These are phyloP conservation scores for Fusarium brachygibbosum DNA, from an alignment of 2,329 filamentous ascomycete genomes.

Conservation along the genomic window DNA sequence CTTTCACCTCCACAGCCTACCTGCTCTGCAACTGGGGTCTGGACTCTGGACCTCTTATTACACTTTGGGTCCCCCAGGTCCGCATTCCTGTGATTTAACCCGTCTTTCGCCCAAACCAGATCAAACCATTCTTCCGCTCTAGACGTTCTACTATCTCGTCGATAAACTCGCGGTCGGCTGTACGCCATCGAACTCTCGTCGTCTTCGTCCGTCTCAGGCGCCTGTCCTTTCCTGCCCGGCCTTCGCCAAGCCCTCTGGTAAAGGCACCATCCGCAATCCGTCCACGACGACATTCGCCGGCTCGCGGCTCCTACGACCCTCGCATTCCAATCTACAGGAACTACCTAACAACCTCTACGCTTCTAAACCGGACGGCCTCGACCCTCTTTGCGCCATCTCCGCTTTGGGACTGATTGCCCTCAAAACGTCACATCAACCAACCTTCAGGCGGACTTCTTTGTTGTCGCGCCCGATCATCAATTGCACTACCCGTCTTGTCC, in stretches of 20 bases:
- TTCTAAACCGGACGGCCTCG: slow-evolving; percentile 31
- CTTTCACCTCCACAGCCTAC: slow-evolving; percentile 39
- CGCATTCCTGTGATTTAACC: slow-evolving; percentile 43
- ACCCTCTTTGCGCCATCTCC: slow-evolving; percentile 38
- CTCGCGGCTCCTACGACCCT: slow-evolving; percentile 34
- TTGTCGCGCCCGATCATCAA: slow-evolving; percentile 26
- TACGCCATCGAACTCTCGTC: slow-evolving; percentile 46
- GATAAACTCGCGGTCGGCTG: slow-evolving; percentile 43
- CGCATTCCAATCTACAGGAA: slow-evolving; percentile 47
- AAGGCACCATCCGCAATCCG: slow-evolving; percentile 42
- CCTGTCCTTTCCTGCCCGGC: slow-evolving; percentile 17
- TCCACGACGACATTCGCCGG: slow-evolving; percentile 43
- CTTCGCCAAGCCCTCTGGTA: slow-evolving; percentile 39
- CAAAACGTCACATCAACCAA: slow-evolving; percentile 37
- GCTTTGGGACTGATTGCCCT: slow-evolving; percentile 41
- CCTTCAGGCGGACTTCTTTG: slow-evolving; percentile 23
- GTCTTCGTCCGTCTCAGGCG: slow-evolving; percentile 22
- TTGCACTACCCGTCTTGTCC: slow-evolving; percentile 30
- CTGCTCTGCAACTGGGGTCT: slow-evolving; percentile 28
- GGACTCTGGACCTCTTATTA: slow-evolving; percentile 46
- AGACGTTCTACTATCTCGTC: slow-evolving; percentile 23
- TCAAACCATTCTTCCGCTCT: slow-evolving; percentile 16
- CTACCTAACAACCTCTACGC: slow-evolving; percentile 35
- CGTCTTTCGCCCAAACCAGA: slow-evolving; percentile 36
- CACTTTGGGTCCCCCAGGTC: slow-evolving; percentile 44